These are phyloP conservation scores for Lactarius trivialis DNA, from an alignment of 768 basidiomycete species.

Conservation along the genomic window DNA sequence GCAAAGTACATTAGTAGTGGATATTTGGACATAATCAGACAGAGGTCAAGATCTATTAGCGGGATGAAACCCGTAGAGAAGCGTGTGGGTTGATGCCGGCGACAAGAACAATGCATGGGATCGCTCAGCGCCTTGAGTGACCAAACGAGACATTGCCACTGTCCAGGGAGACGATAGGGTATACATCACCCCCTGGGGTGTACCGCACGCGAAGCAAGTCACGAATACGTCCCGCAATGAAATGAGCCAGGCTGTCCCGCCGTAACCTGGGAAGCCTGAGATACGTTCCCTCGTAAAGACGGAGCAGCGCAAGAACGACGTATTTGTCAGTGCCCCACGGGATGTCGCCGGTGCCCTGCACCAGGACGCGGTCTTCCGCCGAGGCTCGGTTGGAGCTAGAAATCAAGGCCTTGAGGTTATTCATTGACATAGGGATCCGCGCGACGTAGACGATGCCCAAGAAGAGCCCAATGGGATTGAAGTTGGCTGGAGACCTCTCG, in stretches of 20 bases:
- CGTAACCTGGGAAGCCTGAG: neutral
- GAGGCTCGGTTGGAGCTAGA: neutral
- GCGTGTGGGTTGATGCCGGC: neutral
- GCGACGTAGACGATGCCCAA: neutral
- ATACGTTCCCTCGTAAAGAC: neutral
- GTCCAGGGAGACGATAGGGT: conserved; percentile 1
- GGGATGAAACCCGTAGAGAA: too few species aligned
- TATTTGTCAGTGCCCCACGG: neutral
- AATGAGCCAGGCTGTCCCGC: neutral
- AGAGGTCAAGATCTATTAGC: neutral
- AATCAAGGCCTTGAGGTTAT: neutral
- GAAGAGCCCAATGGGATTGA: neutral
- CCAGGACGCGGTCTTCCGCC: neutral
- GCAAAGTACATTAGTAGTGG: neutral
- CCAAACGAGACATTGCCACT: neutral
- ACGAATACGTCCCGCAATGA: neutral
- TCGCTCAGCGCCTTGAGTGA: neutral
- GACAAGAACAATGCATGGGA: neutral
- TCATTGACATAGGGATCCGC: neutral
- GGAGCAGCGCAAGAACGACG: neutral
- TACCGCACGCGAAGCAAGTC: neutral
- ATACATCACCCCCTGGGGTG: neutral
- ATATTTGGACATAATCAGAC: neutral
- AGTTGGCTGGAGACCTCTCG: neutral
- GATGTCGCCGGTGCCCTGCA: neutral